These are phyloP conservation scores for Boletus reticulatus DNA, from an alignment of 768 basidiomycete genomes.

Conservation along the genomic window DNA sequence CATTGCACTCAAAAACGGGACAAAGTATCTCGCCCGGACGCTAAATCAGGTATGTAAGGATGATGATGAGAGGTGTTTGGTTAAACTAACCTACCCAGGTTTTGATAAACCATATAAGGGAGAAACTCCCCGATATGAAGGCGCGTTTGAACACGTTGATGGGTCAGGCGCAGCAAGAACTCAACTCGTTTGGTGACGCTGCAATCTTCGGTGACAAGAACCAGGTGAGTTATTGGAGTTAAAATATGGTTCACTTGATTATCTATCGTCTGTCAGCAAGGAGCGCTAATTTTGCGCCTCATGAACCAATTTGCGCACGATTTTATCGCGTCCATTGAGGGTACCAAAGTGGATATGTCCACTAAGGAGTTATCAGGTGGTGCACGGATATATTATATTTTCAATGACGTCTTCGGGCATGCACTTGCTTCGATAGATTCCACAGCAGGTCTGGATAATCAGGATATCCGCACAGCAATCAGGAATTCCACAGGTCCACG, in stretches of 20 bases:
- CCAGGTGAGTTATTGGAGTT: conserved; percentile 43
- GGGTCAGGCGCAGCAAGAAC: conserved; percentile 98
- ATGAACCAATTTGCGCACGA: conserved; percentile 99
- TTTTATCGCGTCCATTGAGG: conserved; percentile 96
- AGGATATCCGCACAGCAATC: conserved; percentile 97
- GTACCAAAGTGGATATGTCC: conserved; percentile 92
- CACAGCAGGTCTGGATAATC: conserved; percentile 84
- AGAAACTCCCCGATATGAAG: conserved; percentile 99
- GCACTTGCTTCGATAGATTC: conserved; percentile 90
- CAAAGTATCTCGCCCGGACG: conserved; percentile 88
- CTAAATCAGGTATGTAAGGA: conserved; percentile 74
- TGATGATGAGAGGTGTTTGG: background rate
- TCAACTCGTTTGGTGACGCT: conserved; percentile 93
- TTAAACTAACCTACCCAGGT: conserved; percentile 52
- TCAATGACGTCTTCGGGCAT: conserved; percentile 96
- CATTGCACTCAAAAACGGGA: conserved; percentile 97
- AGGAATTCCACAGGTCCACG: conserved; percentile 97
- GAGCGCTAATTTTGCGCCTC: conserved; percentile 84
- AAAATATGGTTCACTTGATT: conserved; percentile 2
- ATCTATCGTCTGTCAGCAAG: conserved; percentile 52
- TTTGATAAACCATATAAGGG: conserved; percentile 94
- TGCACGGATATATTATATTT: conserved; percentile 98
- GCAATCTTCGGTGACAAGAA: conserved; percentile 91
- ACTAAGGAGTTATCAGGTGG: conserved; percentile 99
- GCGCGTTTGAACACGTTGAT: conserved; percentile 95